Conservation (phyloP, 2,329 filamentous ascomycete genomes). For the Cordyceps javanica region DNA sequence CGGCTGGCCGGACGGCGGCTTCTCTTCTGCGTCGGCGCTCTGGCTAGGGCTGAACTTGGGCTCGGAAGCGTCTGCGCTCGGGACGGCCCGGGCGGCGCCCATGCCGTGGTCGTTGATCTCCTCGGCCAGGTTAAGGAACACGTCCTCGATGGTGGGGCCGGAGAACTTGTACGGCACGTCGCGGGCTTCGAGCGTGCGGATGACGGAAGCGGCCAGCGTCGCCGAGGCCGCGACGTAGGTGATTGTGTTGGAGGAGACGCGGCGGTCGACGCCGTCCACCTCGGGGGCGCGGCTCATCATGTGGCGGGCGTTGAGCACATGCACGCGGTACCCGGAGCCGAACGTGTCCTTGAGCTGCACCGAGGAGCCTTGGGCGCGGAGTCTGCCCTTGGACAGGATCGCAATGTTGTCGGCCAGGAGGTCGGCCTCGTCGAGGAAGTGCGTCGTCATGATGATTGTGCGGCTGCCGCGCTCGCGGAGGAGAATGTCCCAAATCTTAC, state of each 20-base stretch:
- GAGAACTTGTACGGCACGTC: slow-evolving; percentile 62
- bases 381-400: slow-evolving; percentile 60
- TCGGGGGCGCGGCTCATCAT: slow-evolving; percentile 37
- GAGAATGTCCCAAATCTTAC: slow-evolving; percentile 49
- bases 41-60: background rate
- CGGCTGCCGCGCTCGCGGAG: slow-evolving; percentile 59
- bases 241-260: slow-evolving; percentile 58
- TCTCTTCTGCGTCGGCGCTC: background rate
- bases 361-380: slow-evolving; percentile 62
- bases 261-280: slow-evolving; percentile 47
- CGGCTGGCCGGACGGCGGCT: background rate
- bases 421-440: slow-evolving; percentile 73
- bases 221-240: slow-evolving; percentile 65
- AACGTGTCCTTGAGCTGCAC: slow-evolving; percentile 62
- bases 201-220: slow-evolving; percentile 60
- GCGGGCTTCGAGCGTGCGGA: slow-evolving; percentile 56
- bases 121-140: slow-evolving; percentile 60
- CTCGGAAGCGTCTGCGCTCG: background rate
- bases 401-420: slow-evolving; percentile 65
- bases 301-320: slow-evolving; percentile 20
- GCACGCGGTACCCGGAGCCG: slow-evolving; percentile 38
- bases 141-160: slow-evolving; percentile 66
- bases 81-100: background rate
- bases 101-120: slow-evolving; percentile 27
- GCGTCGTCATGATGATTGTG: slow-evolving; percentile 66